phyloP scores from a whole-genome alignment of 1,139 yeast genomes.

The Scheffersomyces cryptocercus region DNA sequence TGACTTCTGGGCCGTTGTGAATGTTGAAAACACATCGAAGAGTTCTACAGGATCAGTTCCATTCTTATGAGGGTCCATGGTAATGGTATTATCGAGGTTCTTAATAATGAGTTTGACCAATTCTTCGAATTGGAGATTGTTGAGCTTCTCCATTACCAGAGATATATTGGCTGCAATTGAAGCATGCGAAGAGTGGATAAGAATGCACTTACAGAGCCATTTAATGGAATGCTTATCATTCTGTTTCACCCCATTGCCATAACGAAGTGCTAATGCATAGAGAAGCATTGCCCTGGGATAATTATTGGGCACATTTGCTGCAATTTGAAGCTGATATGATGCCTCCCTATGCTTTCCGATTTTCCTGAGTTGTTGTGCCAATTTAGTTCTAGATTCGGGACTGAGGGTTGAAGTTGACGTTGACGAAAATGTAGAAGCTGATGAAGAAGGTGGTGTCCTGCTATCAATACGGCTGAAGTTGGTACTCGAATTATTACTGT shows the following conservation, averaged over 20 bases:
- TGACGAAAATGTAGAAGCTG: background rate
- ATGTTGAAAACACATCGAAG: conserved; percentile 24
- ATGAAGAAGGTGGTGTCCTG: background rate
- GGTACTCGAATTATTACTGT: conserved; percentile 7
- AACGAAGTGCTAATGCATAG: conserved; percentile 67
- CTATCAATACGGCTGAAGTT: conserved; percentile 4
- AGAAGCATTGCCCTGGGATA: conserved; percentile 65
- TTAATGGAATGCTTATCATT: conserved; percentile 58
- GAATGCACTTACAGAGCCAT: conserved; percentile 55
- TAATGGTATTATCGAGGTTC: conserved; percentile 19
- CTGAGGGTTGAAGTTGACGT: conserved; percentile 16
- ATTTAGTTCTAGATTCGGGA: conserved; percentile 47
- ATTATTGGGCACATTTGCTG: conserved; percentile 59
- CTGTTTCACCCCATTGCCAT: conserved; percentile 70
- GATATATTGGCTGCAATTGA: conserved; percentile 5
- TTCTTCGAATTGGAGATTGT: conserved; percentile 32
- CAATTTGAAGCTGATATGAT: conserved; percentile 64
- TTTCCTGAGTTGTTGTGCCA: conserved; percentile 56
- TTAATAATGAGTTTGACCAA: conserved; percentile 28
- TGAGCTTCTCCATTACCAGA: conserved; percentile 23
- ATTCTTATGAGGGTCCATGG: conserved; percentile 18
- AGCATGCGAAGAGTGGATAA: conserved; percentile 14
- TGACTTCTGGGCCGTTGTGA: conserved; percentile 26
- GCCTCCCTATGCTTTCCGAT: conserved; percentile 68
- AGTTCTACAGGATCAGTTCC: conserved; percentile 30